Percentiles rank a stretch among this genome's conserved stretches.
Conservation (phyloP, 306 rosid species). For the Pyrus communis region DNA sequence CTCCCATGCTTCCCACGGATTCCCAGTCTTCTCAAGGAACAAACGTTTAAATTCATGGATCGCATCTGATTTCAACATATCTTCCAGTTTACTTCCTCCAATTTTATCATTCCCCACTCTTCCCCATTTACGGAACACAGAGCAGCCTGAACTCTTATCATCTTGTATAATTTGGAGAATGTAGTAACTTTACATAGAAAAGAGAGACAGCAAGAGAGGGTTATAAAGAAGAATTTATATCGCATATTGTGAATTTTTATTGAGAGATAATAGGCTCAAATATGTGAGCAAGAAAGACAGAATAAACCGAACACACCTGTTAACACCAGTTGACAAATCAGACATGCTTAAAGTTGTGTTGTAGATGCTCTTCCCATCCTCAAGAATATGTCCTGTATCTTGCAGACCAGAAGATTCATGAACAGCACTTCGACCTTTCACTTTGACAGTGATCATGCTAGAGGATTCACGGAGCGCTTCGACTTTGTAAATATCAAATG, state of each 20-base stretch:
- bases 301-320: conserved; percentile 48
- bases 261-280: not conserved
- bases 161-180: conserved; percentile 89
- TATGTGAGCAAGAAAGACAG: not conserved
- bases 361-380: conserved; percentile 76
- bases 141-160: conserved; percentile 73
- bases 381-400: conserved; percentile 91
- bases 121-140: conserved; percentile 95
- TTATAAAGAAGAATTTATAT: not conserved
- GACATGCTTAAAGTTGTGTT: conserved; percentile 91
- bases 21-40: conserved; percentile 93
- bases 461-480: conserved; percentile 65
- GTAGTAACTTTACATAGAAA: conserved; percentile 53
- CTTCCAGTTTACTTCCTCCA: conserved; percentile 73
- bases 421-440: conserved; percentile 88
- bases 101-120: conserved; percentile 90
- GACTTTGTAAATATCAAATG: conserved; percentile 62
- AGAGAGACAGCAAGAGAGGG: conserved; percentile 23
- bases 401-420: conserved; percentile 84
- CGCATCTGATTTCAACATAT: conserved; percentile 70
- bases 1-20: conserved; percentile 99
- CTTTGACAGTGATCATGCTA: conserved; percentile 86
- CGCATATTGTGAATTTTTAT: not conserved
- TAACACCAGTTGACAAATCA: conserved; percentile 75
- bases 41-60: conserved; percentile 69